These are phyloP conservation scores for Chrysoporthe austroafricana DNA, from an alignment of 2,329 filamentous ascomycete species.

Conservation along the genomic window DNA sequence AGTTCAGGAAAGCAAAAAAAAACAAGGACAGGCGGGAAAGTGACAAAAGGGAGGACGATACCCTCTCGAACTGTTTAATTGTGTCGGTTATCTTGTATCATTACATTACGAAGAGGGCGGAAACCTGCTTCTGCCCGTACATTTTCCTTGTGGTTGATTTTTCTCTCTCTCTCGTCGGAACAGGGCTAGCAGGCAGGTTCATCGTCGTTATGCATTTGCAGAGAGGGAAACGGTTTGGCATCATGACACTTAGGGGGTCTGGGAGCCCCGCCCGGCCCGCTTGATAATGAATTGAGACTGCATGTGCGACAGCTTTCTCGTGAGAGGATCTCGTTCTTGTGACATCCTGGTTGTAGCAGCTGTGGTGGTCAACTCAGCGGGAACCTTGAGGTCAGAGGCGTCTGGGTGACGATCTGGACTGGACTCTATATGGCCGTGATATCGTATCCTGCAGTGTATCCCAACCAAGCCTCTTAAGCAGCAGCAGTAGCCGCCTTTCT, in stretches of 20 bases:
- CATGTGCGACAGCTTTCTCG: neutral
- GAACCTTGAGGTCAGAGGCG: too few species aligned
- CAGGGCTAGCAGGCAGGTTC: slow-evolving; percentile 12
- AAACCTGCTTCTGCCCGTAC: neutral
- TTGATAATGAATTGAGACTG: neutral
- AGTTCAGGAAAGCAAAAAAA: slow-evolving; percentile 18
- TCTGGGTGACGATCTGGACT: too few species aligned
- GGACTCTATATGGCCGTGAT: too few species aligned
- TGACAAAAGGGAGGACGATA: slow-evolving; percentile 21
- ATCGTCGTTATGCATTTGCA: slow-evolving; percentile 20
- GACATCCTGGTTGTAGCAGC: too few species aligned
- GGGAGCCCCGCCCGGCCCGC: neutral
- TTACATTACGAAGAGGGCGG: neutral
- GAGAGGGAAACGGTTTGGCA: slow-evolving; percentile 7
- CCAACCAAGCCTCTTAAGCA: neutral
- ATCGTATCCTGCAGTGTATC: neutral
- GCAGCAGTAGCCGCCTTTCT: slow-evolving; percentile 12
- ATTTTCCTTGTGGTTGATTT: neutral
- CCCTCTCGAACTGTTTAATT: slow-evolving; percentile 13
- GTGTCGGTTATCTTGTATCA: neutral
- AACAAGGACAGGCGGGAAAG: slow-evolving; percentile 5
- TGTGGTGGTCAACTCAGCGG: too few species aligned
- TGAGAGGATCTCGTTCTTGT: neutral
- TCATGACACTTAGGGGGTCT: slow-evolving; percentile 1
- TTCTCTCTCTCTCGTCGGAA: neutral